Base-by-base conservation (phyloP, 2,329 filamentous ascomycete species). In the Fusarium nisikadoi region DNA sequence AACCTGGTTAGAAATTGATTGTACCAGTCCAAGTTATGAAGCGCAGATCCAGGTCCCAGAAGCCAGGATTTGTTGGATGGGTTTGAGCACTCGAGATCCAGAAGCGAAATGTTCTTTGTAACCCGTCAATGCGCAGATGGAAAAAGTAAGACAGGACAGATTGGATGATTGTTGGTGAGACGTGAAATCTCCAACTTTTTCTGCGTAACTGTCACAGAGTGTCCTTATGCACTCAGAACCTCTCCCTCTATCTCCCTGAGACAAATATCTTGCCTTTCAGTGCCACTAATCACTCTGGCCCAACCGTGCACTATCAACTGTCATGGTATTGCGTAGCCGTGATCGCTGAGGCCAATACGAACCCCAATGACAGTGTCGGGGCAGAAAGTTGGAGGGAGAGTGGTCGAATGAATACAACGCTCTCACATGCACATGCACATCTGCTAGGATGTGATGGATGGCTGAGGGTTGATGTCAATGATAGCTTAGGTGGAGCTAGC, bases 401-500 rank as follows among this genome's bases (percentile, higher is more conserved):
- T 50, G 72, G 62, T 62, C 58, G 70, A 65, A 65, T 62, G 67
- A 59, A 64, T 62, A 56, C 47, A 31, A 50, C 45, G 33, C 66
- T 70, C 47, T 43, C 57, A 52, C 55, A 56, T 50, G 43, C 62
- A 76, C 56, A 68, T 71, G 62, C 65, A 56, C 62, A 65, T 54
- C 60, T 53, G 63, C 60, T 53, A 65, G 61, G 57, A 74, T 53
- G 67, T 54, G 62, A 70, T 73, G 66, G 65, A 65, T 73, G 66
- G 63, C 61, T 68, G 62, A 65, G 62, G 47, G 68, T 57, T 45
- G 63, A 59, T 75, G 69, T 70, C 56, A 73, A 49, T 55, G 50
- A 49, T 62, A 69, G 53, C 65, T 68, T 68, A 36, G 53, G 74
- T 76, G 74, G 74, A 60, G 74, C 65, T 71, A 63, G 65, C 55